Evolutionary conservation across 305 asterid species (phyloP), one percentile per base, ranked within the genome.

Genomic region (Fraxinus nigra): DNA sequence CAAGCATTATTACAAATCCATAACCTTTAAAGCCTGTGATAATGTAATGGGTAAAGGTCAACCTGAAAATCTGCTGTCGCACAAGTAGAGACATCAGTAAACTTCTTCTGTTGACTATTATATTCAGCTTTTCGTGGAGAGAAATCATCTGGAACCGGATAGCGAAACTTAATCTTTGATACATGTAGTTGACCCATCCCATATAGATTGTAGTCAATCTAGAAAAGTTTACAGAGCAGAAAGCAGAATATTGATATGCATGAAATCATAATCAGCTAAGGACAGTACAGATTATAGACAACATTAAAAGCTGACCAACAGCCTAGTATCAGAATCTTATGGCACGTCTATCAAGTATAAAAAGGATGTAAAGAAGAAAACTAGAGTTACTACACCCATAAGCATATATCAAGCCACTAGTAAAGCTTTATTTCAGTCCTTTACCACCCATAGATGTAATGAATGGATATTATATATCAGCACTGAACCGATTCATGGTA

Each of bases 141-240:
- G 85, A 84, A 87, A 85, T 84, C 86, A 87, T 90, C 93, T 76
- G 99, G 99, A 75, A 94, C 87, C 69, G 99, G 98, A 88, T 78
- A 84, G 84, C 99, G 98, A 85, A 96, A 94, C 87, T 91, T 96
- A 85, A 92, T 79, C 89, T 92, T 94, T 72, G 98, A 90, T 75
- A 92, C 90, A 72, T 96, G 99, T 82, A 96, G 84, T 86, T 91
- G 98, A 34, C 98, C 95, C 99, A 96, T 96, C 81, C 99, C 99
- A 78, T 90, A 93, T 91, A 96, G 87, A 88, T 92, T 93, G 89
- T 96, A 90, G 90, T 94, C 98, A 80, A 96, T 87, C 99, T 96
- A 91, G 82, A 74, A 33, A 80, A 72, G 26, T 72, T 72, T 16
- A 34, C 76, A 32, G 26, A 72, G 76, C 38, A 72, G 46, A 32